Conservation (phyloP, 768 basidiomycete genomes). For the Coprinopsis marcescibilis region DNA sequence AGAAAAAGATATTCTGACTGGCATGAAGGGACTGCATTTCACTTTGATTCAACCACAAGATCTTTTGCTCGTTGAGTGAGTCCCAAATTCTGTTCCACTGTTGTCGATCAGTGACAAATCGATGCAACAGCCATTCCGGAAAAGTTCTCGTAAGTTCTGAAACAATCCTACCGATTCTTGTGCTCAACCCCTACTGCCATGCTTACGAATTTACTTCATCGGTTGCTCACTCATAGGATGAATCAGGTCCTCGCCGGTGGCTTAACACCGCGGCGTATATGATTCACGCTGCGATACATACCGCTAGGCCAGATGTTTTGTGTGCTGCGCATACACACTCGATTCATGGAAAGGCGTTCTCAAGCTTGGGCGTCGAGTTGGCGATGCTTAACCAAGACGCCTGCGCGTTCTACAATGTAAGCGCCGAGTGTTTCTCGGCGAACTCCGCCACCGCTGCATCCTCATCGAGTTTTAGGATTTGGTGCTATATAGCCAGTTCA, state of each 20-base stretch:
- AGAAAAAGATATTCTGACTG: background rate
- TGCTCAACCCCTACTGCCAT: background rate
- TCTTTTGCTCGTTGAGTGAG: slow-evolving; percentile 41
- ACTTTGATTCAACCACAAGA: slow-evolving; percentile 36
- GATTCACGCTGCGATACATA: slow-evolving; percentile 40
- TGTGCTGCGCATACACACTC: slow-evolving; percentile 46
- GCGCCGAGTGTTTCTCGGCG: slow-evolving; percentile 5
- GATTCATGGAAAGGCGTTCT: slow-evolving; percentile 44
- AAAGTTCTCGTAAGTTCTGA: slow-evolving; percentile 19
- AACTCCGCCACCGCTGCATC: background rate
- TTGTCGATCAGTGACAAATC: slow-evolving; percentile 1
- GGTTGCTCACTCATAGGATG: slow-evolving; percentile 18
- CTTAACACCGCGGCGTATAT: slow-evolving; percentile 28
- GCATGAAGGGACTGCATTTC: slow-evolving; percentile 37
- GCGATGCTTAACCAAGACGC: slow-evolving; percentile 41
- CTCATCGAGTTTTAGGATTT: slow-evolving; percentile 23
- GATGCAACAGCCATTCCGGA: slow-evolving; percentile 19
- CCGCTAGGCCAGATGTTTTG: slow-evolving; percentile 42
- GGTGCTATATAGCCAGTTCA: slow-evolving; percentile 39
- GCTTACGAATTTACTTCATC: background rate
- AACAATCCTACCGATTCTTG: background rate
- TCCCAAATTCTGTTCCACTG: background rate
- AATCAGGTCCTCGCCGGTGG: slow-evolving; percentile 25
- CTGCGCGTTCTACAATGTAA: slow-evolving; percentile 35
- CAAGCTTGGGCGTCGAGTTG: slow-evolving; percentile 35